Percentiles rank a stretch among this genome's conserved stretches.
Conservation (phyloP, 768 basidiomycete genomes). For the Artomyces pyxidatus region DNA sequence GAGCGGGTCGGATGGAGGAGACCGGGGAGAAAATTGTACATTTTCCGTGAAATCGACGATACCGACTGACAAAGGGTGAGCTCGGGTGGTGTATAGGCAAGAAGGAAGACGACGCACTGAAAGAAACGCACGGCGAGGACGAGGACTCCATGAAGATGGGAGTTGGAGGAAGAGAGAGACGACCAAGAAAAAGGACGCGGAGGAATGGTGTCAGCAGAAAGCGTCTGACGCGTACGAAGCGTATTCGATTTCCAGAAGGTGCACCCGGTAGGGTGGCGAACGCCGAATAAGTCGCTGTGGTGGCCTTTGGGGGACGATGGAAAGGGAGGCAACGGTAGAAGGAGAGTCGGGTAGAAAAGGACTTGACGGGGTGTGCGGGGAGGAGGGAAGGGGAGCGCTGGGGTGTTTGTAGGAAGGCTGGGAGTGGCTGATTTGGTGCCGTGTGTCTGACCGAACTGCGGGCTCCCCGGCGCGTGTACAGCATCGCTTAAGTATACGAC, state of each 20-base stretch:
- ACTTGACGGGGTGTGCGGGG: no score
- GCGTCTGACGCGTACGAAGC: background rate
- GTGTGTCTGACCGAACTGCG: no score
- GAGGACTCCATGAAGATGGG: slow-evolving; percentile 10
- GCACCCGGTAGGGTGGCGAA: slow-evolving; percentile 1
- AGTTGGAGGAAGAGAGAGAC: background rate
- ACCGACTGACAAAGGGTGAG: slow-evolving; percentile 39
- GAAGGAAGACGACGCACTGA: slow-evolving; percentile 46
- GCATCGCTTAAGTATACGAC: no score
- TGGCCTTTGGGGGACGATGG: background rate
- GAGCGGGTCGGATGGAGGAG: slow-evolving; percentile 17
- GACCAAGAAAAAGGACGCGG: slow-evolving; percentile 1
- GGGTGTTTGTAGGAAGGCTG: no score
- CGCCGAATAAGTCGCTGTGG: background rate
- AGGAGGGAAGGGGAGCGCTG: no score
- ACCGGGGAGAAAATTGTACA: slow-evolving; percentile 31
- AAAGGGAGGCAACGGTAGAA: background rate
- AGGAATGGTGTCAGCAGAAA: no score
- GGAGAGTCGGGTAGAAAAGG: no score
- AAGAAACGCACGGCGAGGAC: slow-evolving; percentile 52
- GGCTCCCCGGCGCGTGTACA: no score
- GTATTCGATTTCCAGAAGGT: slow-evolving; percentile 2
- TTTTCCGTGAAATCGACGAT: slow-evolving; percentile 77
- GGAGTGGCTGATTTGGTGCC: no score
- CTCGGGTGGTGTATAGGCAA: slow-evolving; percentile 4